Conservation (phyloP, 129 eudicot species). For the Oenanthe sinensis region DNA sequence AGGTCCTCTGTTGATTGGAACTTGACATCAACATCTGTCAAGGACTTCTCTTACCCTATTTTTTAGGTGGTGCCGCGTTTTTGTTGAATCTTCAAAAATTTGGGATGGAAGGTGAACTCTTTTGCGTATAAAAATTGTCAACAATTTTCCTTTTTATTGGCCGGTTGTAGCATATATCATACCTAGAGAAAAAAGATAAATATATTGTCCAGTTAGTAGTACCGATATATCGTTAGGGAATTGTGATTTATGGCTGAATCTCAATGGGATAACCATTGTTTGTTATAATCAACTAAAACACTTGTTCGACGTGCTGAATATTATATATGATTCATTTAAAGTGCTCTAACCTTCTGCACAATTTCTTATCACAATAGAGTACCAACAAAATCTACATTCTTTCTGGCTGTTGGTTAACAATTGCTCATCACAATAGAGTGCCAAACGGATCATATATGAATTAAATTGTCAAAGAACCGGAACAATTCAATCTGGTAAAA, state of each 20-base stretch:
- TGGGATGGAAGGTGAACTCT: conserved; percentile 24
- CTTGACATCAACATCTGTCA: conserved; percentile 19
- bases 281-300: neutral
- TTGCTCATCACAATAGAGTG: too few species aligned
- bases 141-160: conserved; percentile 10
- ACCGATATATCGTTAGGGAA: neutral
- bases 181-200: neutral
- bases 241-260: neutral
- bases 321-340: too few species aligned
- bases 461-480: too few species aligned
- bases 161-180: conserved; percentile 11
- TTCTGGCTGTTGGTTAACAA: too few species aligned
- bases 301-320: too few species aligned
- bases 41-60: conserved; percentile 12
- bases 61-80: neutral
- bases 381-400: too few species aligned
- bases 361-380: too few species aligned
- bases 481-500: too few species aligned
- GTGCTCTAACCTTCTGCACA: too few species aligned
- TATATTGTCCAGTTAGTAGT: conserved; percentile 1
- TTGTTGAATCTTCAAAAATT: conserved; percentile 12
- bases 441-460: too few species aligned
- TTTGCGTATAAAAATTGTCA: conserved; percentile 16
- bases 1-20: conserved; percentile 28
- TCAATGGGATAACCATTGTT: neutral